Evolutionary conservation across 169 alveolate species (phyloP).

Genomic region (Plasmodium sp.): DNA sequence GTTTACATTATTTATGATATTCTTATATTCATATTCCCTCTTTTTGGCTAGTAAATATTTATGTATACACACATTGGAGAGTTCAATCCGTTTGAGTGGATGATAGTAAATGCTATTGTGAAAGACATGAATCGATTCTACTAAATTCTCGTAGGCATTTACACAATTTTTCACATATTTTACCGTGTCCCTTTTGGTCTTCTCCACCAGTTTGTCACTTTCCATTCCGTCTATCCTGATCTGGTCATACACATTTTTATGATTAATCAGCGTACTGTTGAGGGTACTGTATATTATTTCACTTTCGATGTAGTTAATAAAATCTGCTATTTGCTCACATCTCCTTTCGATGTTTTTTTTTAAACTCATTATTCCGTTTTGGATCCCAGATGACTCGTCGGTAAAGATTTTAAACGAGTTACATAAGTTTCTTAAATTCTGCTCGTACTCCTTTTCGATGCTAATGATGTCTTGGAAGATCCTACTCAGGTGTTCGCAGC

Average conservation of each 20-base stretch:
- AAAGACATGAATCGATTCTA: conserved; percentile 31
- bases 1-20: conserved; percentile 38
- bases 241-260: conserved; percentile 56
- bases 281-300: conserved; percentile 60
- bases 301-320: conserved; percentile 41
- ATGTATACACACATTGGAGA: conserved; percentile 44
- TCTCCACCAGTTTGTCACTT: conserved; percentile 33
- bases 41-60: conserved; percentile 59
- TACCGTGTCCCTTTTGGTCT: conserved; percentile 28
- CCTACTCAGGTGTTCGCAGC: conserved; percentile 22
- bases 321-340: conserved; percentile 64
- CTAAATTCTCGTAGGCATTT: conserved; percentile 24
- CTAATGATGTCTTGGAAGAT: conserved; percentile 24
- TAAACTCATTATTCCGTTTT: conserved; percentile 35
- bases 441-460: conserved; percentile 58
- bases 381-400: conserved; percentile 50
- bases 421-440: conserved; percentile 22
- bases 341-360: conserved; percentile 57
- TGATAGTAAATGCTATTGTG: conserved; percentile 54
- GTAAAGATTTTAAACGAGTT: conserved; percentile 17
- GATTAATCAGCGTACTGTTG: conserved; percentile 25
- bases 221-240: conserved; percentile 58
- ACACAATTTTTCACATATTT: conserved; percentile 46
- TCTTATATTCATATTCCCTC: conserved; percentile 58
- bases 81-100: conserved; percentile 57